Evolutionary conservation across 2,329 filamentous ascomycete species (phyloP).

Genomic region (Seiridium cupressi): DNA sequence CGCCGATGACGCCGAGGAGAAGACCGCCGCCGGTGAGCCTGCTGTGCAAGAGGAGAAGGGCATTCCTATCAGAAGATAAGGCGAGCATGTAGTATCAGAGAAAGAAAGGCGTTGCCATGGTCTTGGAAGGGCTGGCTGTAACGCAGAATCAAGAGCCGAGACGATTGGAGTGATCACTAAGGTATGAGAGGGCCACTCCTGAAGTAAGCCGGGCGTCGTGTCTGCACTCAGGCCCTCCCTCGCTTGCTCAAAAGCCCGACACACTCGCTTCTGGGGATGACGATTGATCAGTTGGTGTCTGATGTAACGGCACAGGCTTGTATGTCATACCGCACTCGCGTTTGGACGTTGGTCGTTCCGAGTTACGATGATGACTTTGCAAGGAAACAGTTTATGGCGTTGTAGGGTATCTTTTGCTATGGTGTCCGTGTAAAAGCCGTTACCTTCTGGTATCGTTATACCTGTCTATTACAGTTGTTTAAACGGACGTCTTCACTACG

Average conservation of each 20-base stretch:
- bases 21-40: conserved; percentile 31
- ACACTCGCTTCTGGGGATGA: conserved; percentile 6
- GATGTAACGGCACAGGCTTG: background rate
- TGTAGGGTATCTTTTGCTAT: conserved; percentile 3
- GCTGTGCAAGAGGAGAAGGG: conserved; percentile 34
- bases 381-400: conserved; percentile 11
- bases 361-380: conserved; percentile 7
- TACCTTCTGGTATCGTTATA: background rate
- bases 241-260: background rate
- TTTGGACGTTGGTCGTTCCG: background rate
- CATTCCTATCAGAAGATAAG: conserved; percentile 65
- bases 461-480: background rate
- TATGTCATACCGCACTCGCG: background rate
- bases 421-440: background rate
- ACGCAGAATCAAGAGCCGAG: background rate
- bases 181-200: background rate
- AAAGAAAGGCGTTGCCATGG: conserved; percentile 1
- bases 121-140: background rate
- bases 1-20: conserved; percentile 52
- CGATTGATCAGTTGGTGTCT: background rate
- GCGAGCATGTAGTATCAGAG: background rate
- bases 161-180: background rate
- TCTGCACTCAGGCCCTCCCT: too few relatives aligned
- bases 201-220: background rate
- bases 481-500: too few relatives aligned